Evolutionary conservation across 139 green algal species (phyloP), one percentile per base, ranked within the genome.

Genomic region (Choricystis sp.): DNA sequence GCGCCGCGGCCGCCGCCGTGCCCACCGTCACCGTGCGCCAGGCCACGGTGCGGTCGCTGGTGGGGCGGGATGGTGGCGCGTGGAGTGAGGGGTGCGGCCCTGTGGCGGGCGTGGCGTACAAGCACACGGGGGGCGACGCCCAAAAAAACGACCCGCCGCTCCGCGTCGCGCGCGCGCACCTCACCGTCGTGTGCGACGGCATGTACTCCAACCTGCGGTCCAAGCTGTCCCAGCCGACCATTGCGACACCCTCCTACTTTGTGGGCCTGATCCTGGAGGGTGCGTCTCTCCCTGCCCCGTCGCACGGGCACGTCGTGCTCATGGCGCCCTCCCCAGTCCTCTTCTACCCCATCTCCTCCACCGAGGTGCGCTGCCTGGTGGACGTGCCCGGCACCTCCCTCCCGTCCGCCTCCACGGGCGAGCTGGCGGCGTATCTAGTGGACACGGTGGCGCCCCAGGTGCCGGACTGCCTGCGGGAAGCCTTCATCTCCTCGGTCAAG

Each of bases 311-410:
- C 66, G 92, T 98, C 5, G 72, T 98, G 26, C 80, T 98, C 2
- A 89, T 76, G n/a, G 78, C 92, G 28, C 92, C 92, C 40, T 94
- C 87, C 0, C 92, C 92, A 28, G 82, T 98, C 61, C 86, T 98
- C 21, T 96, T 98, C 77, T 98, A 98, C 83, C 92, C 90, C n/a
- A 97, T 97, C 73, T 86, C 72, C 57, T 75, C 69, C 28, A 85
- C 64, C 4, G 87, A 96, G 77, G 85, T 93, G 64, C 75, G 88
- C 23, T 94, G 86, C 60, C 71, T 97, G 29, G 89, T 97, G 19
- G 92, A 98, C 70, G 84, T 97, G 27, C 89, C 86, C 23, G 86
- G 86, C 25, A 68, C 73, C n/a, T 84, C 82, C 64, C 70, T 88
- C 68, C 81, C 83, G 21, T 70, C 49, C 25, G 72, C 74, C 22